Evolutionary conservation across 73 alveolate species (phyloP).

Genomic region (Paramecium primaurelia): DNA sequence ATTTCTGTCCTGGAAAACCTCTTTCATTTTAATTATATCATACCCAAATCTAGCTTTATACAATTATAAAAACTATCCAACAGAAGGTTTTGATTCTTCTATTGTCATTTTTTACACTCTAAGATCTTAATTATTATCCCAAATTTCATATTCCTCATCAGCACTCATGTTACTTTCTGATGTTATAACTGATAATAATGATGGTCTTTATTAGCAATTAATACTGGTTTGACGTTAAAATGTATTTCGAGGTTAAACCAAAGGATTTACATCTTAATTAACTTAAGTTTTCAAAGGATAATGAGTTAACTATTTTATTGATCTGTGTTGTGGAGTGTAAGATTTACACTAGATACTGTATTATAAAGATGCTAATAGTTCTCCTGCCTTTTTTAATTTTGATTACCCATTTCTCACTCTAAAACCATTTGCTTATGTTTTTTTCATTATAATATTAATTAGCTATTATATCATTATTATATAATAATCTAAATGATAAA

Average conservation of each 20-base stretch:
- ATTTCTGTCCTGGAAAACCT: conserved; percentile 17
- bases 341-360: not conserved
- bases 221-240: not conserved
- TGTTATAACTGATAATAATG: not conserved
- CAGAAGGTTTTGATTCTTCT: conserved; percentile 23
- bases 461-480: not conserved
- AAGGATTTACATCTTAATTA: not conserved
- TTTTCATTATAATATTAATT: not conserved
- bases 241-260: not conserved
- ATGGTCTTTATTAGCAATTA: not conserved
- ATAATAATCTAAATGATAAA: not conserved
- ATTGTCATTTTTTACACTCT: conserved; percentile 16
- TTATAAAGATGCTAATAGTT: not conserved
- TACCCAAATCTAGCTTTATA: conserved; percentile 47
- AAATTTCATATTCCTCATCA: conserved; percentile 30
- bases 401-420: not conserved
- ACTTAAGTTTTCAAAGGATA: not conserved
- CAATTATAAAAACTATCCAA: conserved; percentile 1
- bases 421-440: not conserved
- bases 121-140: conserved; percentile 19
- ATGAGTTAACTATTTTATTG: not conserved
- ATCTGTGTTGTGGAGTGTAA: not conserved
- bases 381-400: not conserved
- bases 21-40: not conserved
- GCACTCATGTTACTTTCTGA: not conserved